Conservation (phyloP, 106 monocot species). For the Acorus calamus region DNA sequence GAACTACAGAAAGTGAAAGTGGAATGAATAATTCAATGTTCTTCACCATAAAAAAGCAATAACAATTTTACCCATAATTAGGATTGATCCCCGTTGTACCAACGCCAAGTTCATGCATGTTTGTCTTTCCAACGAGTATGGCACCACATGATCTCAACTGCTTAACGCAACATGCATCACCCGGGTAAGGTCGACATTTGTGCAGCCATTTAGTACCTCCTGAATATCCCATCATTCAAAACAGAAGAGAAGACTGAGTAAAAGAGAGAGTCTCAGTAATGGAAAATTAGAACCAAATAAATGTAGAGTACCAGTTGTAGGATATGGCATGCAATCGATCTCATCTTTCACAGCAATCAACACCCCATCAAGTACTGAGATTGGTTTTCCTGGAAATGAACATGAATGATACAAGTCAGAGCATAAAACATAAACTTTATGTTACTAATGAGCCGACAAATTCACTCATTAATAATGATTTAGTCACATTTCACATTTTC, state of each 20-base stretch:
- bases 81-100: slow-evolving; percentile 94
- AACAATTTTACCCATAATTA: slow-evolving; percentile 55
- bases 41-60: background rate
- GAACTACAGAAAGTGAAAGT: background rate
- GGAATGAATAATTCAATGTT: background rate
- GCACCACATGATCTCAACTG: slow-evolving; percentile 81
- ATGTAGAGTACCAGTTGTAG: slow-evolving; percentile 58
- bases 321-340: slow-evolving; percentile 85
- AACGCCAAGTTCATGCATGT: slow-evolving; percentile 96
- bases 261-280: background rate
- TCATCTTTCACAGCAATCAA: slow-evolving; percentile 83
- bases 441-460: no score
- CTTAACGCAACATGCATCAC: slow-evolving; percentile 61
- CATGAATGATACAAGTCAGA: background rate
- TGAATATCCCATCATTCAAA: slow-evolving; percentile 6
- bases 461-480: no score
- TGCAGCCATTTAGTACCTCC: slow-evolving; percentile 89
- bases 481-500: no score
- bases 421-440: no score
- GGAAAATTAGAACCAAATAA: background rate
- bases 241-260: background rate
- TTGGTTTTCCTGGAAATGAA: slow-evolving; percentile 40
- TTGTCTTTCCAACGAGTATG: slow-evolving; percentile 84
- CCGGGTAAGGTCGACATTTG: slow-evolving; percentile 43
- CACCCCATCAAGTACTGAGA: slow-evolving; percentile 75